phyloP scores from a whole-genome alignment of 2,329 filamentous ascomycete species.

The Saccharata proteae region DNA sequence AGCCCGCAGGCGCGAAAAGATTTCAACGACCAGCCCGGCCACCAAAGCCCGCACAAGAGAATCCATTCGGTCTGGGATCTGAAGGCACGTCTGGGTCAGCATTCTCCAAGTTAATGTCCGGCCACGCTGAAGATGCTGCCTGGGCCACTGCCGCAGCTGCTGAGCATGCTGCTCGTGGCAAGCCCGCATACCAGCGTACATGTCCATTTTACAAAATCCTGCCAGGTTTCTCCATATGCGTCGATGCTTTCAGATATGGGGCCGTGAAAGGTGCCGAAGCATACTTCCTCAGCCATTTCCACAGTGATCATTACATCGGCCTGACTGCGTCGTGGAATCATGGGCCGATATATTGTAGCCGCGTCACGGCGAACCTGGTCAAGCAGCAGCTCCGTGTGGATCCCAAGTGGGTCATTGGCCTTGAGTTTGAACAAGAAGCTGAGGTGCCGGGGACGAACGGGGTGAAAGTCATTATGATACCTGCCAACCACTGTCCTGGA shows the following conservation, averaged over 20 bases:
- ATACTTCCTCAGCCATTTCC: conserved; percentile 95
- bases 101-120: conserved; percentile 87
- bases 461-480: conserved; percentile 84
- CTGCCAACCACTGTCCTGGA: conserved; percentile 92
- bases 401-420: conserved; percentile 67
- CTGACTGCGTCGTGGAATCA: conserved; percentile 80
- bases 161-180: conserved; percentile 67
- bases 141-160: conserved; percentile 79
- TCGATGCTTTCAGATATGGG: conserved; percentile 92
- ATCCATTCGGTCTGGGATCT: conserved; percentile 53
- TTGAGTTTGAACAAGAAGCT: conserved; percentile 71
- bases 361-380: conserved; percentile 81
- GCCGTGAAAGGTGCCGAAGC: conserved; percentile 84
- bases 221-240: conserved; percentile 81
- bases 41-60: conserved; percentile 67
- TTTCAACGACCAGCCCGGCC: conserved; percentile 54
- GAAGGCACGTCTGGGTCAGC: conserved; percentile 58
- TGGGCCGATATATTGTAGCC: conserved; percentile 93
- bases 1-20: conserved; percentile 32
- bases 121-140: conserved; percentile 76
- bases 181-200: conserved; percentile 74
- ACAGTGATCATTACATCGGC: conserved; percentile 94
- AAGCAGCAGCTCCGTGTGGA: conserved; percentile 77
- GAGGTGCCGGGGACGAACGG: conserved; percentile 75
- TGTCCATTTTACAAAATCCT: conserved; percentile 99